phyloP scores from a whole-genome alignment of 441 rosid species.

The Biscutella auriculata region DNA sequence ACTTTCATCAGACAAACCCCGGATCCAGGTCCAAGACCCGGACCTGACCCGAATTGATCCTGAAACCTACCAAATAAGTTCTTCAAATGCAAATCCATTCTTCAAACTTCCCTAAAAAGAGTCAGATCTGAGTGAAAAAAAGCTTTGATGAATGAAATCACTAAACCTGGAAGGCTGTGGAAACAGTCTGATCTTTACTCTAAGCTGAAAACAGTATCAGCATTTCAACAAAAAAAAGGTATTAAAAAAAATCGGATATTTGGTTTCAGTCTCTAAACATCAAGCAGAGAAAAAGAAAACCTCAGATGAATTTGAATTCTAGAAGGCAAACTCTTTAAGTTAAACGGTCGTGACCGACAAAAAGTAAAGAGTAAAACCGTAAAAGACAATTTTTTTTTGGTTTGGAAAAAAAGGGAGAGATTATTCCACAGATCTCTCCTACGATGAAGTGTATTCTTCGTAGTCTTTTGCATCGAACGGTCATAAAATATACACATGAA shows the following conservation, averaged over 20 bases:
- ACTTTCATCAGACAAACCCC: conserved; percentile 49
- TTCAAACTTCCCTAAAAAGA: background rate
- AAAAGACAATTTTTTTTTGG: background rate
- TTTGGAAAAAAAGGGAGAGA: too few relatives aligned
- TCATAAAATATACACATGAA: too few relatives aligned
- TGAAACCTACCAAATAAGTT: conserved; percentile 50
- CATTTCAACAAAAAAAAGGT: background rate
- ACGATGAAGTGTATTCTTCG: background rate
- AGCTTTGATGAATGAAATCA: background rate
- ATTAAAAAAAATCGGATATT: background rate
- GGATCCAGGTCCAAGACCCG: conserved; percentile 77
- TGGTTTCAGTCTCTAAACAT: background rate
- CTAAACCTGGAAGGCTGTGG: background rate
- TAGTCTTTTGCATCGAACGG: background rate
- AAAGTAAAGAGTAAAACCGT: background rate
- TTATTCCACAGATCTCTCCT: background rate
- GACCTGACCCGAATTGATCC: conserved; percentile 70
- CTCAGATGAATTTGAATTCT: background rate
- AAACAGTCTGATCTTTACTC: background rate
- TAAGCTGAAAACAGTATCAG: background rate
- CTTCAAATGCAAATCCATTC: conserved; percentile 70
- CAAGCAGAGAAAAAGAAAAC: background rate
- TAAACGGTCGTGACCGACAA: conserved; percentile 14
- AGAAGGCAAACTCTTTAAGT: background rate
- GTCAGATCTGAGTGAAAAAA: conserved; percentile 8